Evolutionary conservation across 176 grass and related monocot genomes (phyloP), one percentile per base, ranked within the genome.

Genomic region (Ensete ventricosum): DNA sequence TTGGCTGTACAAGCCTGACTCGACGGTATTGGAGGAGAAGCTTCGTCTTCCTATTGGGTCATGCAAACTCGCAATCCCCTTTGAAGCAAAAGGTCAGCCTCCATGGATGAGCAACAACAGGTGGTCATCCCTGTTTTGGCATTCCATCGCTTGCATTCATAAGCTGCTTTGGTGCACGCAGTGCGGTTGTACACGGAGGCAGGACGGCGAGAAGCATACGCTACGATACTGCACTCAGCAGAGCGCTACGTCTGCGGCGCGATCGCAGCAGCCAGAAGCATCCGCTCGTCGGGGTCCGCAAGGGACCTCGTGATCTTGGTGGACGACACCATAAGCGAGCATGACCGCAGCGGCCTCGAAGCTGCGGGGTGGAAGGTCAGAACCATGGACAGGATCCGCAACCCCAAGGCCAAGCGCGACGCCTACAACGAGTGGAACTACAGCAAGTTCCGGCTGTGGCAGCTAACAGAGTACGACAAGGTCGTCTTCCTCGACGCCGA

Each of bases 351-450:
- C 71, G 71, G n/a, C 14, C 71, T 73, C 20, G n/a, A 23, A 14
- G 51, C 71, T 2, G 71, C 71, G 26, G 71, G 71, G 7, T 73
- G 71, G 71, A 21, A 73, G 51, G 20, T 73, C 51, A 9, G 52
- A 5, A 53, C 71, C 51, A 73, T 73, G 9, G 26, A 52, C 5
- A 14, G 71, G 20, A 73, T 73, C 51, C 71, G 71, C 20, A 73
- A 73, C 34, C 71, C 71, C 3, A 54, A 54, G n/a, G 70, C 70
- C 5, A 72, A 72, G 70, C 70, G 70, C 49, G 70, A 90, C 73
- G 85, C 93, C 60, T 97, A 97, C 80, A 97, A 97, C 49, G 93
- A 97, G 78, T 97, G 90, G 90, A 97, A 97, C 80, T 97, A 97
- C 82, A 97, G 93, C 83, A 97, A 97, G 24, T 97, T 97, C 70